Evolutionary conservation across 805 yeast species (phyloP).

Genomic region (Lipomyces anomalus): DNA sequence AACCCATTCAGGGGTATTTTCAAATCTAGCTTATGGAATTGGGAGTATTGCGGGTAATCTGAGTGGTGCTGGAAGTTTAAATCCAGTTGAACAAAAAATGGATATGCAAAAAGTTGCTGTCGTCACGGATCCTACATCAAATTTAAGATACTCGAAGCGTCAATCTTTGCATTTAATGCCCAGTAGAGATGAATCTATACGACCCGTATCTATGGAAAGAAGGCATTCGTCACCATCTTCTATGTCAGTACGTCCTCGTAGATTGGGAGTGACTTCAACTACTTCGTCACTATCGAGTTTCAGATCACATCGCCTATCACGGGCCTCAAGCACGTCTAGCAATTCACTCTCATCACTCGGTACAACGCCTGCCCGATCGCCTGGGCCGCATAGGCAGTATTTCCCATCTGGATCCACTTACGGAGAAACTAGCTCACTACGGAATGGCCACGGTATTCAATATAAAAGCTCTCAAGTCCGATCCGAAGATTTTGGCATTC

Average conservation of each 20-base stretch:
- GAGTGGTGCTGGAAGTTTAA: too few relatives aligned
- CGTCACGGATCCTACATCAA: too few relatives aligned
- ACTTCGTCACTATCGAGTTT: slow-evolving; percentile 1
- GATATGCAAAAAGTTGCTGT: too few relatives aligned
- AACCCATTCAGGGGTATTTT: not conserved
- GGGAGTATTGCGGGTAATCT: not conserved
- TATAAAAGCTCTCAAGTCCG: too few relatives aligned
- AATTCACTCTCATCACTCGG: slow-evolving; percentile 16
- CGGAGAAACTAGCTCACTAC: too few relatives aligned
- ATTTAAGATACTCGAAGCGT: too few relatives aligned
- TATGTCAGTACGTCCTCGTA: slow-evolving; percentile 14
- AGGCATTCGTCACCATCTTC: slow-evolving; percentile 24
- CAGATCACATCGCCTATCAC: slow-evolving; percentile 4
- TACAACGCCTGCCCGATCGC: slow-evolving; percentile 11
- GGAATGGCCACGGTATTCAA: too few relatives aligned
- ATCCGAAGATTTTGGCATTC: too few relatives aligned
- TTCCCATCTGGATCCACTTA: slow-evolving; percentile 12
- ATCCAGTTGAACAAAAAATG: too few relatives aligned
- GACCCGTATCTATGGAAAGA: slow-evolving; percentile 16
- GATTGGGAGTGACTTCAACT: not conserved
- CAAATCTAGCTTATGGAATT: not conserved
- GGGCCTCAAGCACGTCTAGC: slow-evolving; percentile 22
- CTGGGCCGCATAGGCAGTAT: slow-evolving; percentile 8
- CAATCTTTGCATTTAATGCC: too few relatives aligned
- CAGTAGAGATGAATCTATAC: slow-evolving; percentile 10